Conservation (phyloP, 2,329 filamentous ascomycete species). For the Tolypocladium sp. region DNA sequence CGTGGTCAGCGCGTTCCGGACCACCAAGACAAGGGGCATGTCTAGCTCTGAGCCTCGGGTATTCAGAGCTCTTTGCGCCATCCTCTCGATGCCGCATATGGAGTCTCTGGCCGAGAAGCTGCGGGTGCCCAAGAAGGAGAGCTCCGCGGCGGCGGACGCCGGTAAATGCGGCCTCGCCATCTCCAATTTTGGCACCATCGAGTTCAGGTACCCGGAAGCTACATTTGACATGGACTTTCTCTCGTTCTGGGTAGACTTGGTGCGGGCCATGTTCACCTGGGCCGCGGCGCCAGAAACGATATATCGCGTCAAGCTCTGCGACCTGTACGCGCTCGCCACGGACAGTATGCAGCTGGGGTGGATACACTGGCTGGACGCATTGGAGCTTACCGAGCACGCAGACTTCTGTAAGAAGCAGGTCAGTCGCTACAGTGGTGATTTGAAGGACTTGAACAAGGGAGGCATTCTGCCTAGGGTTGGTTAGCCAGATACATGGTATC, state of each 20-base stretch:
- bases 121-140: not conserved
- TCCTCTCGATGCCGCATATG: not conserved
- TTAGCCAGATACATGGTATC: not conserved
- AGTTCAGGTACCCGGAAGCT: slow-evolving; percentile 19
- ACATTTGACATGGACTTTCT: slow-evolving; percentile 15
- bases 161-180: slow-evolving; percentile 14
- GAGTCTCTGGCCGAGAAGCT: not conserved
- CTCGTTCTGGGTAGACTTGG: slow-evolving; percentile 13
- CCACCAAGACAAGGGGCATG: not conserved
- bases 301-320: slow-evolving; percentile 9
- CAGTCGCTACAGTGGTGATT: slow-evolving; percentile 4
- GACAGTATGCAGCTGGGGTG: slow-evolving; percentile 9
- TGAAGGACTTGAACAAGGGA: slow-evolving; percentile 13
- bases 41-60: not conserved
- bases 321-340: slow-evolving; percentile 14
- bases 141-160: not conserved
- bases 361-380: slow-evolving; percentile 8
- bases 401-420: slow-evolving; percentile 8
- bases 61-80: not conserved
- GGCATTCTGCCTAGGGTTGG: slow-evolving; percentile 6
- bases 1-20: not conserved
- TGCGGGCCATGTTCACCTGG: slow-evolving; percentile 12
- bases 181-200: slow-evolving; percentile 13
- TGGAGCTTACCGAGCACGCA: slow-evolving; percentile 7
- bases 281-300: slow-evolving; percentile 6